Conservation (phyloP, 2,329 filamentous ascomycete species). For the Aspergillaceae sp. region DNA sequence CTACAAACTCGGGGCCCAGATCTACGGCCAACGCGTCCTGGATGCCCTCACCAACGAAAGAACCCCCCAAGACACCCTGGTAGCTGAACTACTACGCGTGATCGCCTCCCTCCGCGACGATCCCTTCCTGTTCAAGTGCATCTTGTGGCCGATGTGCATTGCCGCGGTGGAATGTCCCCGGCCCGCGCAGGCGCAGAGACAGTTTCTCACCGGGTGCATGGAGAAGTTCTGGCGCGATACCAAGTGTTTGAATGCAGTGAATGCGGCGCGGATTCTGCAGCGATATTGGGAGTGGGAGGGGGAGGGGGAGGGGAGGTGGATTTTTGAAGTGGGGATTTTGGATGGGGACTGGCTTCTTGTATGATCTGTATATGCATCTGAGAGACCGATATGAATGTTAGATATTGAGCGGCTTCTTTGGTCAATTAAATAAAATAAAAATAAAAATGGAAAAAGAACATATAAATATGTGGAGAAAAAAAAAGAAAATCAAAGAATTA, state of each 20-base stretch:
- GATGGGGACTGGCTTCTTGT: slow-evolving; percentile 25
- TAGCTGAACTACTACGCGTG: slow-evolving; percentile 17
- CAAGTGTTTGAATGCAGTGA: slow-evolving; percentile 25
- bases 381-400: too few relatives aligned
- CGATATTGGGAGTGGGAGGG: slow-evolving; percentile 16
- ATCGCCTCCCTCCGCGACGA: slow-evolving; percentile 18
- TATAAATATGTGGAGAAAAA: too few relatives aligned
- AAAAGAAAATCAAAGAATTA: too few relatives aligned
- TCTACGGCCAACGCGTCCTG: slow-evolving; percentile 26
- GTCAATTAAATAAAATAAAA: too few relatives aligned
- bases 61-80: slow-evolving; percentile 11
- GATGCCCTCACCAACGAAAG: slow-evolving; percentile 13
- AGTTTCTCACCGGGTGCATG: slow-evolving; percentile 16
- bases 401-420: too few relatives aligned
- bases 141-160: slow-evolving; percentile 28
- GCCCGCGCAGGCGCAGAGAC: slow-evolving; percentile 13
- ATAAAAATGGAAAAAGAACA: too few relatives aligned
- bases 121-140: slow-evolving; percentile 22
- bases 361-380: slow-evolving; percentile 5
- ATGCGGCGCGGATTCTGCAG: slow-evolving; percentile 21
- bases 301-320: slow-evolving; percentile 12
- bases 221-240: slow-evolving; percentile 24
- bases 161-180: slow-evolving; percentile 23
- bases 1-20: slow-evolving; percentile 21
- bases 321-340: slow-evolving; percentile 21